These are phyloP conservation scores for Thermothielavioides terrestris DNA, from an alignment of 495 filamentous ascomycete species.

Conservation along the genomic window DNA sequence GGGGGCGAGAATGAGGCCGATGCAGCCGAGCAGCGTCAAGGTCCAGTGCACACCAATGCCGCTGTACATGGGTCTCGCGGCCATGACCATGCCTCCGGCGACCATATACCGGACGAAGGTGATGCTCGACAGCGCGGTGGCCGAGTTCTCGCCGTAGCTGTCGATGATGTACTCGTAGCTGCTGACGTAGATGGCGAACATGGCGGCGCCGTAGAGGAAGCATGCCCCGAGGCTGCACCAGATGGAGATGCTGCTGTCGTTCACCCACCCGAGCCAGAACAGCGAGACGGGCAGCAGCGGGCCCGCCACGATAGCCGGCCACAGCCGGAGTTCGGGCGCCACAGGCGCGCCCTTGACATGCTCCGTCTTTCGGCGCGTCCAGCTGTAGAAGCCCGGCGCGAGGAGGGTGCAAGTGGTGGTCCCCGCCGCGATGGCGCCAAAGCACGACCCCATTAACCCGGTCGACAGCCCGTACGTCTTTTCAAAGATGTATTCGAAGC, in stretches of 20 bases:
- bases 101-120: constrained; percentile 44
- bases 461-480: constrained; percentile 46
- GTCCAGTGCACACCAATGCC: constrained; percentile 31
- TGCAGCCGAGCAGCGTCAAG: constrained; percentile 19
- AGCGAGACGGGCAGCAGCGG: constrained; percentile 47
- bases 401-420: constrained; percentile 38
- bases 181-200: constrained; percentile 38
- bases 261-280: constrained; percentile 59
- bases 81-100: constrained; percentile 42
- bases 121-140: constrained; percentile 39
- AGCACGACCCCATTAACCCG: constrained; percentile 49
- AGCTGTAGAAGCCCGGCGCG: constrained; percentile 47
- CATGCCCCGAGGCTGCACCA: constrained; percentile 24
- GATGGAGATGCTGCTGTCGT: constrained; percentile 39
- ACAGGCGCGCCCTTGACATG: constrained; percentile 20
- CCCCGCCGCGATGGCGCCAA: constrained; percentile 51
- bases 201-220: constrained; percentile 24
- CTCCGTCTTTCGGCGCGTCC: constrained; percentile 42
- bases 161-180: constrained; percentile 51
- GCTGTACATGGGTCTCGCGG: constrained; percentile 27
- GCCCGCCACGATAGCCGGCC: constrained; percentile 50
- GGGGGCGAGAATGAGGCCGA: constrained; percentile 16
- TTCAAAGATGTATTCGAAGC: constrained; percentile 56
- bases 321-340: constrained; percentile 50
- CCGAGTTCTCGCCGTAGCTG: constrained; percentile 41